A percentile compares a stretch with the other conserved stretches of the same genome.
These are phyloP conservation scores for Aspergillus sclerotioniger DNA, from an alignment of 495 filamentous ascomycete species.

Conservation along the genomic window DNA sequence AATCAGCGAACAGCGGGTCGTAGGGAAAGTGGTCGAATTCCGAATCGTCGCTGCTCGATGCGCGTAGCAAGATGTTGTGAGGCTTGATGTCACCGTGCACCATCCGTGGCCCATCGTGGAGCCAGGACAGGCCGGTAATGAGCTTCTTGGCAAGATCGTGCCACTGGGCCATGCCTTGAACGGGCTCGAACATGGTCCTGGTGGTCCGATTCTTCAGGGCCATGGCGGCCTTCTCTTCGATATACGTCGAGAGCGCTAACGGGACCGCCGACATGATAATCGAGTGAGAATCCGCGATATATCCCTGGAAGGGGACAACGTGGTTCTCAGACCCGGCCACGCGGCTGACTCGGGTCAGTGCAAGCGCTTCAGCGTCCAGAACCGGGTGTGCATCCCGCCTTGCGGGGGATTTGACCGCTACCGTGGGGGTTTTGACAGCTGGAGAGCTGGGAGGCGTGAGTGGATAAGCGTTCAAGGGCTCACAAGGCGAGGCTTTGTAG, in stretches of 20 bases:
- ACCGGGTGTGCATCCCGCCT: conserved; percentile 49
- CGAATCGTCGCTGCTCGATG: conserved; percentile 9
- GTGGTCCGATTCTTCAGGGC: conserved; percentile 37
- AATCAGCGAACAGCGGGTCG: conserved; percentile 55
- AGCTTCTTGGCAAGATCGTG: conserved; percentile 46
- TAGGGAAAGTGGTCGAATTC: conserved; percentile 28
- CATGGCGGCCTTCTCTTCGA: conserved; percentile 35
- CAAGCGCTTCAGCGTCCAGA: conserved; percentile 50
- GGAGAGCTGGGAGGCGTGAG: conserved; percentile 51
- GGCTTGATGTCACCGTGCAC: conserved; percentile 61
- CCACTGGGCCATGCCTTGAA: conserved; percentile 44
- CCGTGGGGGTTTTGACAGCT: conserved; percentile 28
- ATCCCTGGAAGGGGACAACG: conserved; percentile 57
- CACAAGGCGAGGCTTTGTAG: conserved; percentile 42
- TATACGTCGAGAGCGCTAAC: conserved; percentile 47
- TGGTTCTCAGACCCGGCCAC: conserved; percentile 33
- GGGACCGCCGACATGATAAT: conserved; percentile 56
- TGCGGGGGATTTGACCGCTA: conserved; percentile 56
- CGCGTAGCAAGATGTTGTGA: conserved; percentile 49
- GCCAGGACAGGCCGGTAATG: conserved; percentile 50
- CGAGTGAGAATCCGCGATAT: conserved; percentile 44
- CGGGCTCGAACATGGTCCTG: conserved; percentile 51
- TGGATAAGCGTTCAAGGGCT: conserved; percentile 7
- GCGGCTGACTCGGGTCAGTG: conserved; percentile 48
- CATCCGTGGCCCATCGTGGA: conserved; percentile 43